Evolutionary conservation across 2,329 filamentous ascomycete species (phyloP), one percentile per base, ranked within the genome.

Genomic region (Claviceps citrina): DNA sequence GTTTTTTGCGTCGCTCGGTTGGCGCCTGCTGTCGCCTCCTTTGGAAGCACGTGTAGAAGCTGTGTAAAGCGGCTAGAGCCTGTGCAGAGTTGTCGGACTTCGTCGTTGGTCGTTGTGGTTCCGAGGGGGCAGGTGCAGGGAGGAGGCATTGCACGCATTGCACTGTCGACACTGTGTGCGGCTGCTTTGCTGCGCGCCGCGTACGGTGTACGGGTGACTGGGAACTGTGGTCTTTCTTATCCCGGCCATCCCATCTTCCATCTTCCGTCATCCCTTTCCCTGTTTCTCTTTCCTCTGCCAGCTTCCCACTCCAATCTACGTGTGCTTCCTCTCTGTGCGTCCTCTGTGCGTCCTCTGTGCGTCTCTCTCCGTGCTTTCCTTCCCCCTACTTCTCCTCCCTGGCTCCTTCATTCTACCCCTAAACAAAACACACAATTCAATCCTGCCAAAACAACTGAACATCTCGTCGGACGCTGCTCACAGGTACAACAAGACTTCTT

Each of bases 221-320:
- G n/a, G n/a, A n/a, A n/a, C n/a, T n/a, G n/a, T n/a, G n/a, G n/a
- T n/a, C n/a, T n/a, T n/a, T n/a, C n/a, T n/a, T n/a, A n/a, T 34
- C 38, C 41, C 25, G 22, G 26, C 19, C 36, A 16, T 27, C 33
- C 33, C 30, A 36, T 38, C 35, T 28, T 31, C 34, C 34, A 34
- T 41, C 28, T 31, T 40, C 40, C 42, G 40, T 44, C 42, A 40
- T 44, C 32, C 35, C n/a, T 33, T 35, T 16, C 38, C 38, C 22
- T 35, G 33, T 38, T 25, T 26, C 19, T 20, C 25, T 39, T 37
- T 31, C 20, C 38, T 35, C 36, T 40, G 28, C 36, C 35, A 19
- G 15, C 20, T 38, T 18, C 22, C 28, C 16, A n/a, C 19, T 24
- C 22, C 8, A 8, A 22, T 26, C 34, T 24, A 30, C 5, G 19